Percentiles rank a stretch among this genome's conserved stretches.
These are phyloP conservation scores for Aegilops speltoides DNA, from an alignment of 176 grass and related monocot species.

Conservation along the genomic window DNA sequence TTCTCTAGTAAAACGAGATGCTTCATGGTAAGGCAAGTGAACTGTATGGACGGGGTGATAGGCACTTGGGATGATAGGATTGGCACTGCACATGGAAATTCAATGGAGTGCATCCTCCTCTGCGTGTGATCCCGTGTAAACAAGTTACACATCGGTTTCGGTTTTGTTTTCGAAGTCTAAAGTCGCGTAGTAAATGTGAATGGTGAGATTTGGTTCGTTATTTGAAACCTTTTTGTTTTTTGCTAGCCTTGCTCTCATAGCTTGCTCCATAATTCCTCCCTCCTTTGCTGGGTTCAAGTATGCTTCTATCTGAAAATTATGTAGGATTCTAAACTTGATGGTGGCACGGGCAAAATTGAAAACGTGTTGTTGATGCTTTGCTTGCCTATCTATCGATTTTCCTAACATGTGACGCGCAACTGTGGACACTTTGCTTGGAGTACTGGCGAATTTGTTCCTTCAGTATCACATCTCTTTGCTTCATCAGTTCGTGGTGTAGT, in stretches of 20 bases:
- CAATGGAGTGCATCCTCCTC: neutral
- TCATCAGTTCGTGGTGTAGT: neutral
- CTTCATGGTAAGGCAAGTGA: slow-evolving; percentile 24
- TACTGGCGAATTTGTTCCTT: neutral
- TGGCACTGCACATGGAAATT: slow-evolving; percentile 22
- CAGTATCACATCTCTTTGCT: neutral
- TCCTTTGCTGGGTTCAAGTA: neutral
- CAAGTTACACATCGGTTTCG: slow-evolving; percentile 17
- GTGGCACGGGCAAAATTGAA: neutral
- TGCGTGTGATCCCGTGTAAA: slow-evolving; percentile 21
- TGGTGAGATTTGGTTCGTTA: slow-evolving; percentile 34
- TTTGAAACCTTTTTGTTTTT: neutral
- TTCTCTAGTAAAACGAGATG: slow-evolving; percentile 23
- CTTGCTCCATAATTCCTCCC: neutral
- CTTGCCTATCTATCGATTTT: neutral
- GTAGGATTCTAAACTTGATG: neutral
- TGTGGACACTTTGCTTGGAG: neutral
- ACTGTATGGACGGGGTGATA: slow-evolving; percentile 11
- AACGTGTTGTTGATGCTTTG: neutral
- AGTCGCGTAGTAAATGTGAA: slow-evolving; percentile 21
- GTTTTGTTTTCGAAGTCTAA: slow-evolving; percentile 10
- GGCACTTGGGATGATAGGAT: neutral
- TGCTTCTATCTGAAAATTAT: neutral
- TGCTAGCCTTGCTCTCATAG: neutral
- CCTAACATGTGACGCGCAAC: neutral